phyloP scores from a whole-genome alignment of 306 rosid species.

The Cicer arietinum region DNA sequence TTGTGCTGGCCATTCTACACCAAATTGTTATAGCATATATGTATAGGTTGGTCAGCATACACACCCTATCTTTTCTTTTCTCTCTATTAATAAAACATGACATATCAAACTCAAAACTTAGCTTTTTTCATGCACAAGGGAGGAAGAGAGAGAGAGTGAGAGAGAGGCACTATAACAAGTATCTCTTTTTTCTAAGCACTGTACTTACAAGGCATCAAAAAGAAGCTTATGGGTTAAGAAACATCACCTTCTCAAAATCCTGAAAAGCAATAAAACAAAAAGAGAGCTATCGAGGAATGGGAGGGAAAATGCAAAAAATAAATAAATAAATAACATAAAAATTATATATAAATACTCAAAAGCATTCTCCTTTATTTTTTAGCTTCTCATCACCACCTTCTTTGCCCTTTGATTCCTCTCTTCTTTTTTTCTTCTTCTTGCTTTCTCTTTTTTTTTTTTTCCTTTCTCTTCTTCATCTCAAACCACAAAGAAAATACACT shows the following conservation, averaged over 20 bases:
- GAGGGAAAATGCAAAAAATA: slow-evolving; percentile 31
- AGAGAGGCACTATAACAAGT: slow-evolving; percentile 55
- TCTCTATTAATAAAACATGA: slow-evolving; percentile 37
- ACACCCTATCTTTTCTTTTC: slow-evolving; percentile 23
- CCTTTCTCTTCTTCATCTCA: slow-evolving; percentile 41
- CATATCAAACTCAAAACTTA: slow-evolving; percentile 37
- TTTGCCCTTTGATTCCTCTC: slow-evolving; percentile 37
- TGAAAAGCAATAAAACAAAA: slow-evolving; percentile 85
- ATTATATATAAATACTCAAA: slow-evolving; percentile 72
- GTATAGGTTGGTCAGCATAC: slow-evolving; percentile 44
- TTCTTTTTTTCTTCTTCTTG: slow-evolving; percentile 43
- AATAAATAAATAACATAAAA: background rate
- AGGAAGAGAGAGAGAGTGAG: slow-evolving; percentile 4
- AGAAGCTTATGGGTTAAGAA: slow-evolving; percentile 84
- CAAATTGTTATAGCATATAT: slow-evolving; percentile 38
- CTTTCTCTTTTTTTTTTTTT: slow-evolving; percentile 41
- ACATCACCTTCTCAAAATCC: slow-evolving; percentile 76
- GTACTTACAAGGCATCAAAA: slow-evolving; percentile 49
- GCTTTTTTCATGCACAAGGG: slow-evolving; percentile 63
- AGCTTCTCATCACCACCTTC: slow-evolving; percentile 51
- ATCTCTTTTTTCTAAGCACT: slow-evolving; percentile 43
- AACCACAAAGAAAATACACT: slow-evolving; percentile 43
- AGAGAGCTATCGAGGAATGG: slow-evolving; percentile 43
- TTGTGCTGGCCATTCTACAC: slow-evolving; percentile 44
- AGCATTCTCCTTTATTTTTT: slow-evolving; percentile 66